Conservation (phyloP, 1,139 yeast genomes). For the Zygoascus meyerae region DNA sequence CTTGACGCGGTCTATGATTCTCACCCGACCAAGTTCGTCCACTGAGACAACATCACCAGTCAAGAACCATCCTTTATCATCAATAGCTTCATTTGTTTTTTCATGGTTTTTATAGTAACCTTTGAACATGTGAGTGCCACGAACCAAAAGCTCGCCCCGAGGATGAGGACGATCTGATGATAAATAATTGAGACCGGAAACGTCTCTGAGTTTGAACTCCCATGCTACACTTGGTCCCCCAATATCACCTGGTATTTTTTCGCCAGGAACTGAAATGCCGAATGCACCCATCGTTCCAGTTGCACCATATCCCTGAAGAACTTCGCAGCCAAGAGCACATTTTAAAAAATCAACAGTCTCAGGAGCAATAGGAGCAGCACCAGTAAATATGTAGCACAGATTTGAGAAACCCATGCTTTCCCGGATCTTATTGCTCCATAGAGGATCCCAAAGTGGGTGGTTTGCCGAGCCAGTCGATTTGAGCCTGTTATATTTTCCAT, state of each 20-base stretch:
- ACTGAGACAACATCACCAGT: constrained; percentile 71
- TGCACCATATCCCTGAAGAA: constrained; percentile 70
- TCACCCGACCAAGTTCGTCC: constrained; percentile 49
- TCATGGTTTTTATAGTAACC: constrained; percentile 55
- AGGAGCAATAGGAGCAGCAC: constrained; percentile 70
- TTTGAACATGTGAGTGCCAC: constrained; percentile 62
- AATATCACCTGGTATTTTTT: constrained; percentile 60
- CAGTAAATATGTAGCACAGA: constrained; percentile 43
- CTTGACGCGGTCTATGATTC: constrained; percentile 68
- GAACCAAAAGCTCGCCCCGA: constrained; percentile 54
- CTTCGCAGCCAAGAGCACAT: constrained; percentile 53
- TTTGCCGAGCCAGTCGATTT: no score
- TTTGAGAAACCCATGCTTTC: constrained; percentile 54
- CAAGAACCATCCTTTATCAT: constrained; percentile 65
- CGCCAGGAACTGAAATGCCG: constrained; percentile 43
- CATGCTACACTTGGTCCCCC: constrained; percentile 41
- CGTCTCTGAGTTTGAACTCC: constrained; percentile 58
- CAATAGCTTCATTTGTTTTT: constrained; percentile 49
- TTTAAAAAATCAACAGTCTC: constrained; percentile 57
- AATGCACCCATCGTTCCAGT: constrained; percentile 72
- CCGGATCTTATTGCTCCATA: constrained; percentile 49
- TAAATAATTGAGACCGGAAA: constrained; percentile 64
- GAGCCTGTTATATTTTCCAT: no score
- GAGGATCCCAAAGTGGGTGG: constrained; percentile 42
- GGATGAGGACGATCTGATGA: constrained; percentile 46